phyloP scores from a whole-genome alignment of 2,329 filamentous ascomycete genomes.

The Penicillium crustosum region DNA sequence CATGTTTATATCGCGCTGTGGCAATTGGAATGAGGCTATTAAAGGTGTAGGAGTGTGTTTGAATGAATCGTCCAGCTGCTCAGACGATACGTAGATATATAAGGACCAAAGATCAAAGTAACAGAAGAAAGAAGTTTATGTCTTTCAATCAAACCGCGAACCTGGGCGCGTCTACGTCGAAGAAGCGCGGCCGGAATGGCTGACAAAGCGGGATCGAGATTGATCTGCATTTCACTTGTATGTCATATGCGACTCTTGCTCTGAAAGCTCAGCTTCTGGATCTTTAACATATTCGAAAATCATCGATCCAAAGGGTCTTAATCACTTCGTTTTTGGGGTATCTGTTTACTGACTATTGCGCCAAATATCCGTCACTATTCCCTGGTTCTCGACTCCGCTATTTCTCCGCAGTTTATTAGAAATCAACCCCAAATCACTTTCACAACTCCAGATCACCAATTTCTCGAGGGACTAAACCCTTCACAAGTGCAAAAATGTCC shows the following conservation, averaged over 20 bases:
- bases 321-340: not conserved
- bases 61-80: not conserved
- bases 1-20: slow-evolving; percentile 22
- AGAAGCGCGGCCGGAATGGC: slow-evolving; percentile 1
- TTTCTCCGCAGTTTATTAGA: slow-evolving; percentile 21
- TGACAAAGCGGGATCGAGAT: slow-evolving; percentile 19
- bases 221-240: not conserved
- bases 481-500: slow-evolving; percentile 11
- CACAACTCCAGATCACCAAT: not conserved
- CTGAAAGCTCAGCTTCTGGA: not conserved
- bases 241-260: not conserved
- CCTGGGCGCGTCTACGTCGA: slow-evolving; percentile 1
- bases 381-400: slow-evolving; percentile 1
- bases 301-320: not conserved
- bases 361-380: not conserved
- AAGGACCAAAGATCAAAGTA: not conserved
- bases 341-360: not conserved
- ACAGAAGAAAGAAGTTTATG: not conserved
- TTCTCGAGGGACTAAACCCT: not conserved
- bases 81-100: not conserved
- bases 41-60: not conserved
- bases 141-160: not conserved
- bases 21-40: not conserved
- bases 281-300: not conserved
- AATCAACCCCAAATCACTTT: slow-evolving; percentile 13